A percentile compares a stretch with the other conserved stretches of the same genome.
These are phyloP conservation scores for Sclerotinia sclerotiorum DNA, from an alignment of 2,329 filamentous ascomycete genomes.

Conservation along the genomic window DNA sequence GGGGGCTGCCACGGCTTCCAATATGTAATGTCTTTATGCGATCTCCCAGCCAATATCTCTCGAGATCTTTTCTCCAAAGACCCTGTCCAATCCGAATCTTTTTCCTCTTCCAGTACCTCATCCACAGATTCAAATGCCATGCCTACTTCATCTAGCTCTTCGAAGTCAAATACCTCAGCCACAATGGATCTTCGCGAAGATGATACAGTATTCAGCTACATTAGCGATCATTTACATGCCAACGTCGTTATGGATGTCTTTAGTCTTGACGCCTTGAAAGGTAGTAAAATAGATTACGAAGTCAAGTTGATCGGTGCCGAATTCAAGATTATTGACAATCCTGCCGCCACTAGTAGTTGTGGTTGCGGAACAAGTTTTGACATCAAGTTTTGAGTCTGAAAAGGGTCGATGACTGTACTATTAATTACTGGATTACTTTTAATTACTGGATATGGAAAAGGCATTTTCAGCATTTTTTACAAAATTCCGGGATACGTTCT, in stretches of 20 bases:
- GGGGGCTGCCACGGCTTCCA: conserved; percentile 98
- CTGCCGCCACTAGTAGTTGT: conserved; percentile 87
- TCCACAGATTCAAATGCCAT: conserved; percentile 30
- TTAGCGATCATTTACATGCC: conserved; percentile 58
- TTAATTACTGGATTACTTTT: conserved; percentile 5
- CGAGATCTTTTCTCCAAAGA: conserved; percentile 12
- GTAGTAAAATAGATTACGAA: conserved; percentile 94
- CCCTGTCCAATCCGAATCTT: conserved; percentile 22
- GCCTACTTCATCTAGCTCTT: conserved; percentile 2
- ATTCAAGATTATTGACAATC: conserved; percentile 96
- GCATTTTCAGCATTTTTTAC: not conserved
- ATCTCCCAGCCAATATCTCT: conserved; percentile 47
- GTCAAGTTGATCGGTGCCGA: conserved; percentile 93
- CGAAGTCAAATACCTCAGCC: not conserved
- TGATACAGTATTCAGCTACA: conserved; percentile 78
- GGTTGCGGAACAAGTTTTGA: conserved; percentile 98
- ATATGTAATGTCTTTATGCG: conserved; percentile 86
- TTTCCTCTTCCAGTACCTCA: conserved; percentile 28
- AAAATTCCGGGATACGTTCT: not conserved
- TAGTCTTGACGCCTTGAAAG: conserved; percentile 83
- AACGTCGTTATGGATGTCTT: conserved; percentile 87
- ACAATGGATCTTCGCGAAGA: conserved; percentile 60
- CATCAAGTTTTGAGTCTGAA: conserved; percentile 62
- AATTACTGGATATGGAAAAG: conserved; percentile 1
- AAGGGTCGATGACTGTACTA: not conserved